Conservation (phyloP, 805 yeast genomes). For the Ogataea methanolica region DNA sequence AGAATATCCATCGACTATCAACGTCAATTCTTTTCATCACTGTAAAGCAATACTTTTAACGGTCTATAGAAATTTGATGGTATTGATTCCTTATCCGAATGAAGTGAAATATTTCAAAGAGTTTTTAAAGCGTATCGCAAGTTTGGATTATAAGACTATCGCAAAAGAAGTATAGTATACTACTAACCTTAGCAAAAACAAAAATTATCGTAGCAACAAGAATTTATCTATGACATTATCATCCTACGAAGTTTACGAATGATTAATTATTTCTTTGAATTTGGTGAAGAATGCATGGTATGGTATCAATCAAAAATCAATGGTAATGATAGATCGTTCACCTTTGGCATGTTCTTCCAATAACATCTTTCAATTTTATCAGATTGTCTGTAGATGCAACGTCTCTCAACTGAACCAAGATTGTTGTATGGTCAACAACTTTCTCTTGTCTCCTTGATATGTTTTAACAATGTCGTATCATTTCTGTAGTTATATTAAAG, state of each 20-base stretch:
- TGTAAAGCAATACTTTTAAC: conserved; percentile 4
- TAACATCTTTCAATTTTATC: too few species aligned
- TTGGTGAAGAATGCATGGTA: conserved; percentile 21
- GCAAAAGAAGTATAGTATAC: conserved; percentile 7
- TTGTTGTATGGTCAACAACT: too few species aligned
- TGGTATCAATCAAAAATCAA: conserved; percentile 7
- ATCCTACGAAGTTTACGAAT: conserved; percentile 6
- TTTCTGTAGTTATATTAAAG: too few species aligned
- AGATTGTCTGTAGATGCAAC: too few species aligned
- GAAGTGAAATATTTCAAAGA: conserved; percentile 4
- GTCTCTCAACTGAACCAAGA: too few species aligned
- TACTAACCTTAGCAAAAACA: neutral
- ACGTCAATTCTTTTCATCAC: neutral
- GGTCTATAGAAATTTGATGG: conserved; percentile 18
- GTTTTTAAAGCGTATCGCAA: conserved; percentile 11
- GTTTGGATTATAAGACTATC: conserved; percentile 20
- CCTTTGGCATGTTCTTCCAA: too few species aligned
- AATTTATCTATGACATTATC: neutral
- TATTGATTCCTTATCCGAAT: conserved; percentile 12
- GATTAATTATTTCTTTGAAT: conserved; percentile 22
- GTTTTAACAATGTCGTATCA: too few species aligned
- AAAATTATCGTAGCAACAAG: neutral
- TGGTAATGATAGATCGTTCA: neutral
- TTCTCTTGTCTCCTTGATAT: too few species aligned
- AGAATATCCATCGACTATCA: conserved; percentile 2